A percentile compares a stretch with the other conserved stretches of the same genome.
Evolutionary conservation across 225 moss, liverwort and hornwort species (phyloP).

Genomic region (Bryum argenteum): DNA sequence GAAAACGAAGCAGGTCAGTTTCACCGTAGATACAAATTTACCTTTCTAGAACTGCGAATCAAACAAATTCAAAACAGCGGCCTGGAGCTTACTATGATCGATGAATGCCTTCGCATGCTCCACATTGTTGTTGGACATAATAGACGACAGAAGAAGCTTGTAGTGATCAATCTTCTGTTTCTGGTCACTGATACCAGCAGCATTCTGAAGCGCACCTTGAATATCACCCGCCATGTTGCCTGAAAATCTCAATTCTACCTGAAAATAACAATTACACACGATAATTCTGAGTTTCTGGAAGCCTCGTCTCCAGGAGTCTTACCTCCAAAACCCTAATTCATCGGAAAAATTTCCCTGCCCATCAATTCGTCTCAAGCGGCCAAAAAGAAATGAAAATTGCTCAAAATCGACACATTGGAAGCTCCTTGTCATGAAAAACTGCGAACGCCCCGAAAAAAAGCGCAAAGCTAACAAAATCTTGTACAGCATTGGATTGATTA

Average conservation of each 20-base stretch:
- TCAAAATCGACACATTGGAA: too few species aligned
- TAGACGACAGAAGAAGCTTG: slow-evolving; percentile 89
- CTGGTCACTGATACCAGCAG: slow-evolving; percentile 86
- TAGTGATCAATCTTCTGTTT: slow-evolving; percentile 98
- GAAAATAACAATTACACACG: slow-evolving; percentile 1
- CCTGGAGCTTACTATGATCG: slow-evolving; percentile 75
- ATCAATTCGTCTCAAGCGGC: too few species aligned
- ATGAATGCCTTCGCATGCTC: slow-evolving; percentile 85
- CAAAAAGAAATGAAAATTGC: background rate
- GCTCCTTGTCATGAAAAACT: background rate
- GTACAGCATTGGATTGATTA: too few species aligned
- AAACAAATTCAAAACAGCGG: slow-evolving; percentile 18
- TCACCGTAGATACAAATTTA: background rate
- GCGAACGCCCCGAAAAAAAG: background rate
- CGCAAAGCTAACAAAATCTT: too few species aligned
- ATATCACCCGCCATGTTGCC: slow-evolving; percentile 80
- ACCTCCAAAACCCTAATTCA: too few species aligned
- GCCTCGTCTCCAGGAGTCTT: background rate
- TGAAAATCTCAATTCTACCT: slow-evolving; percentile 4
- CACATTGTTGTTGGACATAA: slow-evolving; percentile 88
- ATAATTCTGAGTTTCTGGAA: background rate
- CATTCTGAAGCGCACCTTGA: slow-evolving; percentile 83
- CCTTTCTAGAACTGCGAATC: background rate
- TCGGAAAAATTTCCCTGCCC: background rate
- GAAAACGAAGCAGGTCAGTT: slow-evolving; percentile 40